Evolutionary conservation across 768 basidiomycete species (phyloP).

Genomic region (Leccinellum albellum): DNA sequence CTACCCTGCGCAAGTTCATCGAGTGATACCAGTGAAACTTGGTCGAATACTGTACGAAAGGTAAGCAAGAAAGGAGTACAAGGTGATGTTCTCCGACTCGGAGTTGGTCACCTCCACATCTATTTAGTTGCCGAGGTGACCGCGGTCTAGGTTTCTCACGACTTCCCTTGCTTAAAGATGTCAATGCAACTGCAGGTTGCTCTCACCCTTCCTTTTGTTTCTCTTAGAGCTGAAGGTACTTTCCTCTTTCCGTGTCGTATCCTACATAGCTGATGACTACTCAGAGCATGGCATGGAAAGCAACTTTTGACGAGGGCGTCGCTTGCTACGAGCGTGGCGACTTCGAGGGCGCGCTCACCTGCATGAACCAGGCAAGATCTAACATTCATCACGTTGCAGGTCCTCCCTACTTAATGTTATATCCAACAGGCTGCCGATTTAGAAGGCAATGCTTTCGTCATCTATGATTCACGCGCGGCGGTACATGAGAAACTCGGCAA

Average conservation of each 20-base stretch:
- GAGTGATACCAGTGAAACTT: background rate
- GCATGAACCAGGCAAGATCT: slow-evolving; percentile 44
- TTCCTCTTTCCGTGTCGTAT: background rate
- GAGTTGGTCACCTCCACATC: background rate
- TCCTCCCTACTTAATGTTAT: background rate
- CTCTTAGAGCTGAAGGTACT: background rate
- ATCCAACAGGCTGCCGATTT: slow-evolving; percentile 45
- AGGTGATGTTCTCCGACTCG: background rate
- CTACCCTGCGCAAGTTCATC: slow-evolving; percentile 30
- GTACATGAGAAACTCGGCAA: slow-evolving; percentile 61
- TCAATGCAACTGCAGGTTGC: background rate
- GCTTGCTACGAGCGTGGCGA: slow-evolving; percentile 37
- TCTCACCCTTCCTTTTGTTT: background rate
- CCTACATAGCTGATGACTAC: background rate
- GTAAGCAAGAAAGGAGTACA: background rate
- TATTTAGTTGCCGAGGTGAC: background rate
- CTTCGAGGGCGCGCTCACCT: slow-evolving; percentile 44
- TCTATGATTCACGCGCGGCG: slow-evolving; percentile 76
- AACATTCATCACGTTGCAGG: background rate
- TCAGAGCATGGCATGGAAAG: slow-evolving; percentile 43
- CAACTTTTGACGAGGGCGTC: slow-evolving; percentile 41
- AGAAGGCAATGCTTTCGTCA: slow-evolving; percentile 41
- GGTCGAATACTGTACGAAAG: background rate
- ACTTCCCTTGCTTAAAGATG: background rate
- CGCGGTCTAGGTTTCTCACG: background rate